Base-by-base conservation (phyloP, 179 eudicot species). In the Amaranthus tricolor region DNA sequence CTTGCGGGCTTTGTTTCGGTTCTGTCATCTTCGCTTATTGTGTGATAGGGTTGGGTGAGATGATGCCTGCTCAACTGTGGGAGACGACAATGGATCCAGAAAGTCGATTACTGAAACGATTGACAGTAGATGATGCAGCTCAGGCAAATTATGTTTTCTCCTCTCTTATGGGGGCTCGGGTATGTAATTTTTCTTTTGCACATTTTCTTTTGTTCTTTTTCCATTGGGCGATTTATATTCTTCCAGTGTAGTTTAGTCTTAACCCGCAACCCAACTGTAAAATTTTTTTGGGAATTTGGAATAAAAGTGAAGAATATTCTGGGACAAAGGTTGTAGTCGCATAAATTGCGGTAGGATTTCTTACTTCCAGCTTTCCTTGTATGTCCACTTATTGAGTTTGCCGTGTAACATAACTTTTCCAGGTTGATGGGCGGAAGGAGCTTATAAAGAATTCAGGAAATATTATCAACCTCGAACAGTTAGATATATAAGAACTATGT, bases 41-140 rank as follows among this genome's bases (percentile, higher is more conserved):
- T n/a, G 61, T 63, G 62, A 15, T 85, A 89, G 98, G 98, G 10
- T 82, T 94, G 91, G 98, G 98, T 40, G 98, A 94, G 78, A 94
- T 94, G 98, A 94, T 94, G 98, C 97, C 98, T 52, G 48, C 72
- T 56, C 98, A 94, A 55, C 84, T 94, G 43, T 94, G 98, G 98
- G 97, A 94, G 72, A 94, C 98, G 5, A 94, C 98, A 11, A 68
- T 94, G 79, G 86, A 90, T 82, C 98, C 98, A 6, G 94, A 89
- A 77, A 84, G 74, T 73, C 81, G 98, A 78, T 57, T 92, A 83
- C 84, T 94, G 51, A 94, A 94, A 87, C 92, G 84, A 66, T 76
- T 94, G 66, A 85, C 79, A 50, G 93, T 94, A 4, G 98, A 94
- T 72, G 96, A 94, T 85, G 94, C 91, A 16, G 98, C 90, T 20